A percentile compares a stretch with the other conserved stretches of the same genome.
phyloP scores from a whole-genome alignment of 169 alveolate species.

The Plasmodium reichenowi region DNA sequence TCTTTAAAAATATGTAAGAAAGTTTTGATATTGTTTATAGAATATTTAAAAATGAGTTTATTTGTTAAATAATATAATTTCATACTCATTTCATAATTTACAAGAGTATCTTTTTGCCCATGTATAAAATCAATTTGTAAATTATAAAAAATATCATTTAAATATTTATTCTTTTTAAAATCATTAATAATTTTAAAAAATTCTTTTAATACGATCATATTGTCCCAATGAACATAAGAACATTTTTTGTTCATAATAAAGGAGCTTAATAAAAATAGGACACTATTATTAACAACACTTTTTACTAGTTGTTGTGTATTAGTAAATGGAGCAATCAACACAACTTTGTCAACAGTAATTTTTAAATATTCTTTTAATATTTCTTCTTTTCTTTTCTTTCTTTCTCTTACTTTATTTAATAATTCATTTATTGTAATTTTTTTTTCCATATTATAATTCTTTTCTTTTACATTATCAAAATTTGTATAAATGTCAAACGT shows the following conservation, averaged over 20 bases:
- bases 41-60: conserved; percentile 33
- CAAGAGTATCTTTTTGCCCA: conserved; percentile 70
- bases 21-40: conserved; percentile 19
- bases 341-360: conserved; percentile 41
- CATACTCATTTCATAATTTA: conserved; percentile 65
- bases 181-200: conserved; percentile 39
- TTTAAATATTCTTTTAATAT: conserved; percentile 24
- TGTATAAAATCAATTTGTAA: conserved; percentile 66
- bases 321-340: conserved; percentile 69
- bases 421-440: not conserved
- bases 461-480: not conserved
- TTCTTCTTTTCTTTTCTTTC: conserved; percentile 3
- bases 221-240: conserved; percentile 74
- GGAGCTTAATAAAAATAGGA: conserved; percentile 40
- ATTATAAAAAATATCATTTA: conserved; percentile 27
- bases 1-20: conserved; percentile 49
- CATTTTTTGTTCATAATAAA: conserved; percentile 73
- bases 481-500: not conserved
- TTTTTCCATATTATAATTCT: not conserved
- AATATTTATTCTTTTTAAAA: conserved; percentile 48
- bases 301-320: conserved; percentile 72
- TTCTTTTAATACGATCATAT: conserved; percentile 47
- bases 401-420: not conserved
- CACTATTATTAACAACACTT: conserved; percentile 56
- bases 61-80: conserved; percentile 36